Conservation (phyloP, 2,329 filamentous ascomycete species). For the Diaporthe longicolla region DNA sequence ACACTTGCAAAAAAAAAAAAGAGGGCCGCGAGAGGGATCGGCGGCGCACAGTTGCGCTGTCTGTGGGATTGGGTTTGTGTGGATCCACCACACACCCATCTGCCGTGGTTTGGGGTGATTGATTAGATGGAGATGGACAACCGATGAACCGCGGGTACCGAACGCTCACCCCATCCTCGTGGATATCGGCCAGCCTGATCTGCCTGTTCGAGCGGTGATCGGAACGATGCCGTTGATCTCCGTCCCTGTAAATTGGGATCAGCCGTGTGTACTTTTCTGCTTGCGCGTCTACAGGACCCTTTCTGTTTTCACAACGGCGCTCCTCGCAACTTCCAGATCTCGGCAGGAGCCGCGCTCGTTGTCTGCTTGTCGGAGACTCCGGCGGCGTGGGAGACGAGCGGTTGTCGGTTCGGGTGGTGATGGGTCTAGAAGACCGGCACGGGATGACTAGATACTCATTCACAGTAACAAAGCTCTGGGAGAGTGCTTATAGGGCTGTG, state of each 20-base stretch:
- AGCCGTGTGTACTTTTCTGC: background rate
- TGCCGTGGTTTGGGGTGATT: background rate
- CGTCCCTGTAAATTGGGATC: conserved; percentile 14
- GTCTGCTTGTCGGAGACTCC: background rate
- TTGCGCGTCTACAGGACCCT: conserved; percentile 2
- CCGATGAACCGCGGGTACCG: background rate
- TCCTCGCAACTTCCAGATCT: conserved; percentile 13
- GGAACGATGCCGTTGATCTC: conserved; percentile 25
- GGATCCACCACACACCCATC: background rate
- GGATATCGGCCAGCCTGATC: background rate
- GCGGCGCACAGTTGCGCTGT: background rate
- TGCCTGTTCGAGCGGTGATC: conserved; percentile 7
- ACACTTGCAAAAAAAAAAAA: background rate
- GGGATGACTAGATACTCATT: background rate
- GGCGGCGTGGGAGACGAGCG: background rate
- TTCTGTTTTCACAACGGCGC: background rate
- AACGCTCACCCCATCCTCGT: background rate
- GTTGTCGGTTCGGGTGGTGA: background rate
- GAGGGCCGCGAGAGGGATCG: conserved; percentile 16
- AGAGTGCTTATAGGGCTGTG: background rate
- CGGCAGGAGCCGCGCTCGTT: background rate
- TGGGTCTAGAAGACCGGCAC: background rate
- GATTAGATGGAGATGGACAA: background rate
- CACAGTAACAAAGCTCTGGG: background rate
- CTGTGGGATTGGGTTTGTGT: background rate